Evolutionary conservation across 106 monocot species (phyloP).

Genomic region (Posidonia australis): DNA sequence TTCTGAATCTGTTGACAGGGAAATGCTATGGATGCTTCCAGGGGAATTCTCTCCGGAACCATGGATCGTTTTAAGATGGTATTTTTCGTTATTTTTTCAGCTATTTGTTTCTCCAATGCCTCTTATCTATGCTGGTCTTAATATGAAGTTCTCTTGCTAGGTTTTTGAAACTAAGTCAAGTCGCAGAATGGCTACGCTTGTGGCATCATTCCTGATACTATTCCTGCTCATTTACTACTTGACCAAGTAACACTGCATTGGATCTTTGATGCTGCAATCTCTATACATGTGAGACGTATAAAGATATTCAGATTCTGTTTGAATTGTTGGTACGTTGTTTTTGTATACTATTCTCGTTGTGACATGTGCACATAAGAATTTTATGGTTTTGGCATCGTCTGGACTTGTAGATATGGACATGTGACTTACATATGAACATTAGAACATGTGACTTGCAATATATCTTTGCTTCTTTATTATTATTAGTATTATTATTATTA

Average conservation of each 20-base stretch:
- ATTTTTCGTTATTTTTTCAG: neutral
- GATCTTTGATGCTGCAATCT: neutral
- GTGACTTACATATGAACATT: no score
- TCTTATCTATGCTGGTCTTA: neutral
- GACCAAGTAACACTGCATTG: slow-evolving; percentile 34
- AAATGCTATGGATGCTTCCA: slow-evolving; percentile 89
- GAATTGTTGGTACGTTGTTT: neutral
- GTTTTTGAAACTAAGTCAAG: slow-evolving; percentile 88
- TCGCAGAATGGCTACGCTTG: slow-evolving; percentile 74
- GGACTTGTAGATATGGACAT: neutral
- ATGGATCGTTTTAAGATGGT: slow-evolving; percentile 92
- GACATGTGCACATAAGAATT: neutral
- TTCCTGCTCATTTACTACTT: slow-evolving; percentile 87
- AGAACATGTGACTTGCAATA: no score
- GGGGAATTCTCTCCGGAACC: slow-evolving; percentile 79
- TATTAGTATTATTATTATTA: no score
- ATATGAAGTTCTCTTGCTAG: slow-evolving; percentile 25
- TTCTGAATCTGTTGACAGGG: slow-evolving; percentile 30
- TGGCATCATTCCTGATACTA: slow-evolving; percentile 70
- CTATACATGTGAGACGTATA: neutral
- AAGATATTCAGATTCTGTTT: neutral
- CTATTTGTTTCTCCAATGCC: neutral
- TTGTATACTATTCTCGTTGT: neutral
- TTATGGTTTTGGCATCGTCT: neutral
- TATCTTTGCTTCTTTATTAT: no score